Evolutionary conservation across 306 rosid genomes (phyloP).

Genomic region (Trichosanthes truncata): DNA sequence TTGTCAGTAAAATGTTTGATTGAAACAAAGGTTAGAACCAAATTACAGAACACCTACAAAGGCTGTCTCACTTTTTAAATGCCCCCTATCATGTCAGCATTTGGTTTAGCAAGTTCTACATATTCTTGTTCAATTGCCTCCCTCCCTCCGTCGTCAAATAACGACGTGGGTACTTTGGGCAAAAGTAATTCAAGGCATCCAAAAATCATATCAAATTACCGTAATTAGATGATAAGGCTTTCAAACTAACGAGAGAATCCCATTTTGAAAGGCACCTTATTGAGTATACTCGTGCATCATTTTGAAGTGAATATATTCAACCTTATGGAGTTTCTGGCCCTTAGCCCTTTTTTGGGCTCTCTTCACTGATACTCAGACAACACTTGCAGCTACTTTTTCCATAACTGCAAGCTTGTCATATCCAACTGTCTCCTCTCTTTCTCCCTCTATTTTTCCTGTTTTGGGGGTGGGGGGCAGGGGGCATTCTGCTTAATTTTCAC

Average conservation of each 20-base stretch:
- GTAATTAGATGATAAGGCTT: not conserved
- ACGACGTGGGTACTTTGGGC: not conserved
- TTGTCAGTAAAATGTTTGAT: conserved; percentile 1
- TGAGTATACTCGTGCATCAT: not conserved
- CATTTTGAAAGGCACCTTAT: not conserved
- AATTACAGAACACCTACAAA: not conserved
- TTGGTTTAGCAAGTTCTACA: conserved; percentile 1
- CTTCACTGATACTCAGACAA: conserved; percentile 6
- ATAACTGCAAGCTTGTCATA: conserved; percentile 5
- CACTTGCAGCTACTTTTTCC: conserved; percentile 5
- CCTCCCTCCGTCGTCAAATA: not conserved
- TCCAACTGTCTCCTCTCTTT: not conserved
- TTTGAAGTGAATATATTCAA: conserved; percentile 10
- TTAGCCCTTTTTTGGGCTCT: conserved; percentile 3
- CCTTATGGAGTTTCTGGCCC: not conserved
- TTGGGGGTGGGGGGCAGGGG: not conserved
- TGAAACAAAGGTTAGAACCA: conserved; percentile 5
- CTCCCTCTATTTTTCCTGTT: not conserved
- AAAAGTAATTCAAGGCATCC: conserved; percentile 4
- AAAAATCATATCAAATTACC: not conserved
- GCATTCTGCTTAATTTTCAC: not conserved
- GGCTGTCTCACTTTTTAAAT: not conserved
- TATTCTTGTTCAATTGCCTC: conserved; percentile 3
- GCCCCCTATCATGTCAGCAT: conserved; percentile 1
- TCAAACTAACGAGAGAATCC: not conserved